Conservation (phyloP, 1,284 basidiomycete genomes). For the Cryptococcus jaspeensis region DNA sequence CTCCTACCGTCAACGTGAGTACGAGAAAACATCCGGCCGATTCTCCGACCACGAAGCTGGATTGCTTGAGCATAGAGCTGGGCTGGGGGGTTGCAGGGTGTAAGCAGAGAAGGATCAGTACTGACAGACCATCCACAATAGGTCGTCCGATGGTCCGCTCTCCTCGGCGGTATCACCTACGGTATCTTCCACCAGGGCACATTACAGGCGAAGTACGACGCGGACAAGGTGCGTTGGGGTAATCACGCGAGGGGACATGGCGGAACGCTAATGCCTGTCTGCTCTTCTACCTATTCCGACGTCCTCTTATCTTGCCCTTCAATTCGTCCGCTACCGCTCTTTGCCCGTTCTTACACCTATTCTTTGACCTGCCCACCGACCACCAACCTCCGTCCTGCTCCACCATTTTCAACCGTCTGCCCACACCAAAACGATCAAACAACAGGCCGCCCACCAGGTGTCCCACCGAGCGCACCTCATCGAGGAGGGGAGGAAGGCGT, state of each 20-base stretch:
- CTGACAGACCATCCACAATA: too few relatives aligned
- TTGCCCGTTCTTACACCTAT: too few relatives aligned
- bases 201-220: conserved; percentile 78
- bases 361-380: neutral
- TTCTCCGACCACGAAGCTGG: neutral
- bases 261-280: conserved; percentile 1
- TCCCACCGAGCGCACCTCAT: conserved; percentile 71
- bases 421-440: neutral
- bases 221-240: conserved; percentile 37
- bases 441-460: conserved; percentile 22
- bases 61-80: neutral
- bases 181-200: conserved; percentile 90
- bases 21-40: too few relatives aligned
- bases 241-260: neutral
- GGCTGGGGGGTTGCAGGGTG: neutral
- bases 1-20: conserved; percentile 46
- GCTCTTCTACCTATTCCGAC: neutral
- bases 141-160: conserved; percentile 95
- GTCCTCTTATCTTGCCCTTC: neutral
- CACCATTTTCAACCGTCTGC: neutral
- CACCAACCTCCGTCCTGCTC: neutral
- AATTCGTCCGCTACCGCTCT: too few relatives aligned
- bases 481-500: conserved; percentile 85
- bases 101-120: neutral
- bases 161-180: conserved; percentile 84